These are phyloP conservation scores for Sclerotinia subarctica DNA, from an alignment of 2,329 filamentous ascomycete species.

Conservation along the genomic window DNA sequence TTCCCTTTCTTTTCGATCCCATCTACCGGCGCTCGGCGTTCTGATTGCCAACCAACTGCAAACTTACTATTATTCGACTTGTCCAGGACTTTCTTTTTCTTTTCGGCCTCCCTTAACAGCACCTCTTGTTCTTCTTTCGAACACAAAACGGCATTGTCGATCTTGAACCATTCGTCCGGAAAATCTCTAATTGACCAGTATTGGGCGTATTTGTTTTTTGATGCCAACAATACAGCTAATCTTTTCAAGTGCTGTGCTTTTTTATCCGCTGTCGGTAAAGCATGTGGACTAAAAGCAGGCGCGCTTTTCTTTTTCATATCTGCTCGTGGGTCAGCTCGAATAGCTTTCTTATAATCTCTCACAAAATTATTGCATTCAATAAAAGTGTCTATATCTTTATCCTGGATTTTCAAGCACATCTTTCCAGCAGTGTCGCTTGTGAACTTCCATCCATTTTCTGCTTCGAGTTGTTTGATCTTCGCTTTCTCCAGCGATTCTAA, in stretches of 20 bases:
- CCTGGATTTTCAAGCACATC: neutral
- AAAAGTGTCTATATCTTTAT: neutral
- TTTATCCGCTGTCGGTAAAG: neutral
- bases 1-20: neutral
- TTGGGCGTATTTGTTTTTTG: neutral
- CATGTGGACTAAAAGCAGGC: neutral
- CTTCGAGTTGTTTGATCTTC: neutral
- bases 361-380: neutral
- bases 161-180: neutral
- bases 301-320: neutral
- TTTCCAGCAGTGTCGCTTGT: neutral
- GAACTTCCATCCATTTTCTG: neutral
- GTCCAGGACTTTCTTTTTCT: neutral
- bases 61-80: neutral
- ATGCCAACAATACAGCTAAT: neutral
- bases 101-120: neutral
- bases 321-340: neutral
- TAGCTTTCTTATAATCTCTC: neutral
- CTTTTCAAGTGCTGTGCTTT: neutral
- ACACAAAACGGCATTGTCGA: neutral
- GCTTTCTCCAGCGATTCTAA: neutral
- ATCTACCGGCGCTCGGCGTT: neutral
- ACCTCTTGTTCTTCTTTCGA: neutral
- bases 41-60: neutral
- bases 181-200: neutral